A percentile compares a stretch with the other conserved stretches of the same genome.
These are phyloP conservation scores for Dioscorea cayenensis DNA, from an alignment of 116 monocot species.

Conservation along the genomic window DNA sequence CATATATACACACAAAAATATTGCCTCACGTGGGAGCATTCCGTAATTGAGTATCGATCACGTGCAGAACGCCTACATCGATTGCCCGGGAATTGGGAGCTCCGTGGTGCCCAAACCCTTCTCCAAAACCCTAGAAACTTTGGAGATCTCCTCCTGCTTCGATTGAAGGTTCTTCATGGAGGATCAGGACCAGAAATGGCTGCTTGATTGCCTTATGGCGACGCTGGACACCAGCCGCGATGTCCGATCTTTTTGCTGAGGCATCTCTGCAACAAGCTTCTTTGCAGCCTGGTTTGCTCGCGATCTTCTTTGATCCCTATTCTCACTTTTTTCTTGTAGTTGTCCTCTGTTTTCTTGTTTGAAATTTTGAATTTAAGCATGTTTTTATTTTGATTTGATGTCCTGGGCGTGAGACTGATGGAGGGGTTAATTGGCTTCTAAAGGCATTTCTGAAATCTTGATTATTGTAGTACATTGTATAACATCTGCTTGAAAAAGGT, in stretches of 20 bases:
- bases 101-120: not conserved
- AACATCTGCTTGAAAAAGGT: too few species aligned
- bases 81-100: not conserved
- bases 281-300: slow-evolving; percentile 54
- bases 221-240: slow-evolving; percentile 73
- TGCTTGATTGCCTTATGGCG: slow-evolving; percentile 78
- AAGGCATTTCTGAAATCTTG: too few species aligned
- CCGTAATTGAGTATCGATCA: not conserved
- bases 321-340: too few species aligned
- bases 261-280: slow-evolving; percentile 87
- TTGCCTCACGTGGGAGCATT: too few species aligned
- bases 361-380: too few species aligned
- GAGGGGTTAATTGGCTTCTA: too few species aligned
- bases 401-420: too few species aligned
- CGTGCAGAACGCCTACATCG: not conserved
- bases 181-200: slow-evolving; percentile 91
- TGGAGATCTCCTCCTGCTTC: not conserved
- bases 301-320: not conserved
- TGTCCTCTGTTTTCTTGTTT: too few species aligned
- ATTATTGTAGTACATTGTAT: too few species aligned
- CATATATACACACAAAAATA: too few species aligned
- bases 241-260: slow-evolving; percentile 90
- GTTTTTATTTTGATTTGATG: too few species aligned
- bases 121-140: not conserved
- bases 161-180: not conserved